Percentiles rank a stretch among this genome's conserved stretches.
These are phyloP conservation scores for Echria macrotheca DNA, from an alignment of 495 filamentous ascomycete species.

Conservation along the genomic window DNA sequence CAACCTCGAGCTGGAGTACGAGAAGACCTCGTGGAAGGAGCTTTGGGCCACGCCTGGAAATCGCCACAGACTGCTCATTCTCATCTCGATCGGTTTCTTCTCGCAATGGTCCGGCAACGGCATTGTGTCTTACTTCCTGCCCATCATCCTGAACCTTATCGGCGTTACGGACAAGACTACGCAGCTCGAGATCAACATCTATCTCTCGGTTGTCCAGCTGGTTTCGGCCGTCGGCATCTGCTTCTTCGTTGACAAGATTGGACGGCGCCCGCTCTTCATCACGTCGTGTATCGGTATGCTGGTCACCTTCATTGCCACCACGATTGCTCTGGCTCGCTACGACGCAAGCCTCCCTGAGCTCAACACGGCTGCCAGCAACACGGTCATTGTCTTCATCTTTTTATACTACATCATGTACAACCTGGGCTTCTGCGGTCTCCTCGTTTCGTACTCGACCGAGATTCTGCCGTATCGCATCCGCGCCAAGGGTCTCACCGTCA, in stretches of 20 bases:
- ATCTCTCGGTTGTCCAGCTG: not conserved
- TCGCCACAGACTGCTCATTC: conserved; percentile 46
- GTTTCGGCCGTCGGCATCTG: conserved; percentile 34
- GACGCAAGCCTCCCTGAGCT: conserved; percentile 26
- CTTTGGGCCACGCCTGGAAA: conserved; percentile 48
- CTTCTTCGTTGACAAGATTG: conserved; percentile 47
- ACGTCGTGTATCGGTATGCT: conserved; percentile 45
- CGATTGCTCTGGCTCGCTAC: conserved; percentile 47
- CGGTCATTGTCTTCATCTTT: conserved; percentile 58
- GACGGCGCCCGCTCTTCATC: conserved; percentile 48
- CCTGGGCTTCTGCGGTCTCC: conserved; percentile 57
- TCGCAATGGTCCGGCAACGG: conserved; percentile 57
- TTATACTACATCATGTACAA: conserved; percentile 53
- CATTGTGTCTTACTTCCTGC: conserved; percentile 43
- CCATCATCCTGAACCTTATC: conserved; percentile 26
- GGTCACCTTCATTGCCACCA: conserved; percentile 52
- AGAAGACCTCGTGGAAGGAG: conserved; percentile 43
- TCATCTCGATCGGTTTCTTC: conserved; percentile 46
- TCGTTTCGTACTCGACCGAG: conserved; percentile 55
- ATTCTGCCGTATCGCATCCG: conserved; percentile 56
- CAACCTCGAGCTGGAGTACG: conserved; percentile 42
- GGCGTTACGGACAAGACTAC: not conserved
- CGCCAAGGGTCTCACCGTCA: conserved; percentile 53
- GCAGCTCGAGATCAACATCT: not conserved
- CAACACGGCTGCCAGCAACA: conserved; percentile 38